These are phyloP conservation scores for Aurifilum marmelostoma DNA, from an alignment of 2,329 filamentous ascomycete genomes.

Conservation along the genomic window DNA sequence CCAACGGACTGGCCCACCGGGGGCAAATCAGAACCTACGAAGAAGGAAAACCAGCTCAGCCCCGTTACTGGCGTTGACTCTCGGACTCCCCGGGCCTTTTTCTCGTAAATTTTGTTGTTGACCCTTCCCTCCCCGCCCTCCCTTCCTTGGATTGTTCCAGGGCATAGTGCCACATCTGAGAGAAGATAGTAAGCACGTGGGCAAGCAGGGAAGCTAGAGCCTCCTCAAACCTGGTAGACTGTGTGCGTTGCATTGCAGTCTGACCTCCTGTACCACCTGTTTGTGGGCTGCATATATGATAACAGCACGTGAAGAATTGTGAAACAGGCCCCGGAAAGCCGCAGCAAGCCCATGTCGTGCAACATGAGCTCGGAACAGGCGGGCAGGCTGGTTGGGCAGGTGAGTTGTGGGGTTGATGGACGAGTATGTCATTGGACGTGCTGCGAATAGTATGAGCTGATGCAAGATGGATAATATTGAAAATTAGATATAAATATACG, in stretches of 20 bases:
- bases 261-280: background rate
- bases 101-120: background rate
- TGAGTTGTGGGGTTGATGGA: slow-evolving; percentile 66
- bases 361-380: slow-evolving; percentile 70
- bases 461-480: no score
- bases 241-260: background rate
- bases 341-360: slow-evolving; percentile 67
- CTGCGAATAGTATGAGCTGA: slow-evolving; percentile 65
- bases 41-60: background rate
- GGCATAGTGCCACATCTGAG: background rate
- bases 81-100: background rate
- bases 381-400: slow-evolving; percentile 61
- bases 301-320: slow-evolving; percentile 21
- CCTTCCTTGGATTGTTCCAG: background rate
- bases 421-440: slow-evolving; percentile 64
- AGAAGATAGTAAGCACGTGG: background rate
- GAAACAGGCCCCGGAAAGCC: slow-evolving; percentile 49
- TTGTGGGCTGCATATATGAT: slow-evolving; percentile 21
- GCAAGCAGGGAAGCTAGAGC: background rate
- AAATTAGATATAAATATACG: no score
- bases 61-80: background rate
- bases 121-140: background rate
- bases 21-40: background rate
- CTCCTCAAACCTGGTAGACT: background rate
- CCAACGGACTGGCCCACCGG: background rate